Evolutionary conservation across 176 grass and related monocot species (phyloP).

Genomic region (Carex littledalei): DNA sequence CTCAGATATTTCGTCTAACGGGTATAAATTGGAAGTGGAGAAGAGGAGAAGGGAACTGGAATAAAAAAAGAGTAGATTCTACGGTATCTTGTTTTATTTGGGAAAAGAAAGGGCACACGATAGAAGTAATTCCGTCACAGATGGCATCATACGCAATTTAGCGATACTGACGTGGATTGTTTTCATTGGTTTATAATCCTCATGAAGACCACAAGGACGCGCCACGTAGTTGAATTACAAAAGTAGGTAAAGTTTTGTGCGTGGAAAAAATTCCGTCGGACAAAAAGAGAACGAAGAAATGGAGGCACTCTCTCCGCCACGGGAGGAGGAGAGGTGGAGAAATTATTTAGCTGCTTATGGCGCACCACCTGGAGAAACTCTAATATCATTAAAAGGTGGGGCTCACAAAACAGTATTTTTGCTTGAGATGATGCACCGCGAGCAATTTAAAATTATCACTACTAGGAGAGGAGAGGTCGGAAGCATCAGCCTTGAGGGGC

Average conservation of each 20-base stretch:
- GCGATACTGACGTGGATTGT: background rate
- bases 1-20: constrained; percentile 68
- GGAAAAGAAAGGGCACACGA: background rate
- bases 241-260: background rate
- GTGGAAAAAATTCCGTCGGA: background rate
- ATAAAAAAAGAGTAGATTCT: constrained; percentile 78
- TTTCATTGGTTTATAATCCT: background rate
- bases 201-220: background rate
- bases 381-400: background rate
- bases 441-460: background rate
- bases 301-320: constrained; percentile 9
- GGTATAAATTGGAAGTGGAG: constrained; percentile 20
- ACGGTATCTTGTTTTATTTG: constrained; percentile 19
- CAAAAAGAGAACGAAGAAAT: background rate
- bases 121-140: no score
- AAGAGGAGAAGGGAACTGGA: constrained; percentile 13
- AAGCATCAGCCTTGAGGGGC: background rate
- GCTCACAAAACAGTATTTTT: background rate
- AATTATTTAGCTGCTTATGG: background rate
- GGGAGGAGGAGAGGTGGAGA: background rate
- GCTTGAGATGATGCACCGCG: background rate
- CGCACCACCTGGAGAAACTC: background rate
- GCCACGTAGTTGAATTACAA: background rate
- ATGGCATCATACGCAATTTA: background rate
- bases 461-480: background rate